A percentile compares a stretch with the other conserved stretches of the same genome.
Evolutionary conservation across 148 eudicot genomes (phyloP).

Genomic region (Rheum nobile): DNA sequence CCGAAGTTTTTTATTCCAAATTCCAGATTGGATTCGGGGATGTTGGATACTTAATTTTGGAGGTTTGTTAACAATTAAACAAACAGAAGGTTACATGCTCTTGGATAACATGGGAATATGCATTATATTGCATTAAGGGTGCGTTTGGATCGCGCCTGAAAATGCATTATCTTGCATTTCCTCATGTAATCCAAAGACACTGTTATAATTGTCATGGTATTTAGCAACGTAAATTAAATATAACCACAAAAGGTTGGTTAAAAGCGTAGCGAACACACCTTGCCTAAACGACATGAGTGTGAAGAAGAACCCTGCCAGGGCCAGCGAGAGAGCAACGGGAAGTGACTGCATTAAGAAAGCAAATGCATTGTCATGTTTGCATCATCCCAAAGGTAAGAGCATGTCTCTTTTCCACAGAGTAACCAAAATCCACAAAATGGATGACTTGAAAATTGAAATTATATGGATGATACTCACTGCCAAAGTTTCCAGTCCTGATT

Average conservation of each 20-base stretch:
- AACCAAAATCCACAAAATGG: background rate
- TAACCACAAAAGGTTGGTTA: background rate
- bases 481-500: slow-evolving; percentile 64
- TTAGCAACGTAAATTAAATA: background rate
- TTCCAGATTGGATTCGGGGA: background rate
- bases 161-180: too few species aligned
- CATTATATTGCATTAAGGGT: too few species aligned
- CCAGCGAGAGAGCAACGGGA: slow-evolving; percentile 50
- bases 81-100: background rate
- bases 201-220: background rate
- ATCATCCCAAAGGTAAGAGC: background rate
- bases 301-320: slow-evolving; percentile 48
- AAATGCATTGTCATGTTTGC: background rate
- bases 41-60: background rate
- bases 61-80: background rate
- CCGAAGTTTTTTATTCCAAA: too few species aligned
- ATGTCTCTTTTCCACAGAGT: too few species aligned
- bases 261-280: slow-evolving; percentile 34
- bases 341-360: slow-evolving; percentile 53
- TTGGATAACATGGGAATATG: too few species aligned
- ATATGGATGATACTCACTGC: slow-evolving; percentile 51
- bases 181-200: too few species aligned
- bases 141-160: too few species aligned
- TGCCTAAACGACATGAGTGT: slow-evolving; percentile 55
- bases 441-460: background rate